phyloP scores from a whole-genome alignment of 2,329 filamentous ascomycete genomes.

The Colletotrichum orbiculare region DNA sequence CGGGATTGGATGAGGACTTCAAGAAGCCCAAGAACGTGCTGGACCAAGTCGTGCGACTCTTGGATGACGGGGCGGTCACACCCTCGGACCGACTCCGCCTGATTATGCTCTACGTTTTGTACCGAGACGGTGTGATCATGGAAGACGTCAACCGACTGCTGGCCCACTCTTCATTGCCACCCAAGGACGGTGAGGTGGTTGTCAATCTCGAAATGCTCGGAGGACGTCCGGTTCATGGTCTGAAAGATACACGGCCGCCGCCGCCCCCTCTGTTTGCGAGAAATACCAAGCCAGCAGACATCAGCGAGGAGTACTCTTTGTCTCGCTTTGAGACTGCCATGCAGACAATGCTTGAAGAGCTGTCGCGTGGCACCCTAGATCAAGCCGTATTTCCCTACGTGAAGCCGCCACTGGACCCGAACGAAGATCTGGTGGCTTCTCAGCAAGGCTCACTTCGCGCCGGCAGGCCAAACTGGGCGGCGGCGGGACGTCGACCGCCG shows the following conservation, averaged over 20 bases:
- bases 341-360: conserved; percentile 83
- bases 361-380: conserved; percentile 76
- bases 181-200: conserved; percentile 77
- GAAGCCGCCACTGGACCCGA: conserved; percentile 73
- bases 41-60: conserved; percentile 84
- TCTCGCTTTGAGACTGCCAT: conserved; percentile 86
- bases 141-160: conserved; percentile 89
- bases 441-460: conserved; percentile 83
- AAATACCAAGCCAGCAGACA: conserved; percentile 65
- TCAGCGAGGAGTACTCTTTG: conserved; percentile 83
- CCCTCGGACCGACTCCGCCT: conserved; percentile 83
- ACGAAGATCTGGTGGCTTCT: conserved; percentile 66
- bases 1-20: conserved; percentile 91
- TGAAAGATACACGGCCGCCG: conserved; percentile 81
- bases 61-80: conserved; percentile 83
- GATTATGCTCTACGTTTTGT: conserved; percentile 86
- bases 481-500: conserved; percentile 74
- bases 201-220: conserved; percentile 86
- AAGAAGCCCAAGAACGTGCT: conserved; percentile 90
- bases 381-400: conserved; percentile 76
- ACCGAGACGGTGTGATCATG: conserved; percentile 83
- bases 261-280: conserved; percentile 77
- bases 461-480: conserved; percentile 95
- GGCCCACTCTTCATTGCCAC: conserved; percentile 82
- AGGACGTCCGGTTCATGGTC: conserved; percentile 68